Evolutionary conservation across 495 filamentous ascomycete genomes (phyloP).

Genomic region (Neurospora cerealis): DNA sequence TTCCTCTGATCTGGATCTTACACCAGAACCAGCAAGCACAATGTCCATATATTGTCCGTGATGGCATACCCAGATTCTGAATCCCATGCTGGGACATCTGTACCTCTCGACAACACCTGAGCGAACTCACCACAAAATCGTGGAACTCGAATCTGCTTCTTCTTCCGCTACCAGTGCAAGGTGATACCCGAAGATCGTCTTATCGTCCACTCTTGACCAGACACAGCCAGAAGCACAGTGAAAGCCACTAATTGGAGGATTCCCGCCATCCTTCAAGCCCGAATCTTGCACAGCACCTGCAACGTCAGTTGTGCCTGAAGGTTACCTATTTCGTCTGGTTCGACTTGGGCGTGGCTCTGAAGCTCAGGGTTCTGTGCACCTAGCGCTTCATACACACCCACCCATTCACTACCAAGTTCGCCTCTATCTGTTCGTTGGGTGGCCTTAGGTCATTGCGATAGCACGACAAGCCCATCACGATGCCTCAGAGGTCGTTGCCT

Average conservation of each 20-base stretch:
- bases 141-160: background rate
- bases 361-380: background rate
- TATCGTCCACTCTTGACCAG: background rate
- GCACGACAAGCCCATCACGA: constrained; percentile 25
- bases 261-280: background rate
- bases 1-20: background rate
- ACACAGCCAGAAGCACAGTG: background rate
- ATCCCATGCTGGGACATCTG: background rate
- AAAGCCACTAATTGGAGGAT: background rate
- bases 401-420: background rate
- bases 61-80: background rate
- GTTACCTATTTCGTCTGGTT: background rate
- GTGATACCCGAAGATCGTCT: background rate
- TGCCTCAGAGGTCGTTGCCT: constrained; percentile 63
- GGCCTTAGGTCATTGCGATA: background rate
- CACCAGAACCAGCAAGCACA: background rate
- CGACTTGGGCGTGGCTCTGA: background rate
- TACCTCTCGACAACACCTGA: background rate
- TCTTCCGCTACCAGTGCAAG: background rate
- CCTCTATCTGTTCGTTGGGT: background rate
- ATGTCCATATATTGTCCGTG: background rate
- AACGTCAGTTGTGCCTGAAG: background rate
- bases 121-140: background rate
- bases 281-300: background rate
- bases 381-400: background rate